phyloP scores from a whole-genome alignment of 441 rosid genomes.

The Manihot esculenta region DNA sequence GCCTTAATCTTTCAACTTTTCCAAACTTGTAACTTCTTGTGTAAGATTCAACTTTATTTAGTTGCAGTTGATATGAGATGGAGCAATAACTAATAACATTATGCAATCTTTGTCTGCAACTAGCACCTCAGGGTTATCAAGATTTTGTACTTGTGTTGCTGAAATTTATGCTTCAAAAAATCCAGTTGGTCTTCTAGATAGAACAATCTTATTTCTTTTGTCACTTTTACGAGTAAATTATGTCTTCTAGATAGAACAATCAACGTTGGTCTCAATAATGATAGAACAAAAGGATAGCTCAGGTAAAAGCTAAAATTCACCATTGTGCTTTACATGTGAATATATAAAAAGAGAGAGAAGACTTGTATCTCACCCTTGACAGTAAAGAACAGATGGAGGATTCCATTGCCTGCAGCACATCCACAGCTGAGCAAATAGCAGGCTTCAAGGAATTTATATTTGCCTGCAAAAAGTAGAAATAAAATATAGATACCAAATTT shows the following conservation, averaged over 20 bases:
- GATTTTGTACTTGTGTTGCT: not conserved
- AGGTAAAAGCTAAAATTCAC: too few species aligned
- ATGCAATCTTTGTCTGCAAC: not conserved
- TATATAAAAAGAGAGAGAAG: conserved; percentile 7
- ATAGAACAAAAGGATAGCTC: too few species aligned
- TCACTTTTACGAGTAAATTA: too few species aligned
- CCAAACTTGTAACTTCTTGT: not conserved
- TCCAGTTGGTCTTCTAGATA: not conserved
- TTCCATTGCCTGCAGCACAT: conserved; percentile 89
- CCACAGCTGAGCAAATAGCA: conserved; percentile 86
- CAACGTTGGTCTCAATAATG: too few species aligned
- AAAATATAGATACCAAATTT: conserved; percentile 24
- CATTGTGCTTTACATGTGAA: too few species aligned
- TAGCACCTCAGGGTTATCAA: not conserved
- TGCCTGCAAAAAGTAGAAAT: conserved; percentile 47
- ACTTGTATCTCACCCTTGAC: conserved; percentile 57
- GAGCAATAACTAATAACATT: too few species aligned
- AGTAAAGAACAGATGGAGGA: conserved; percentile 64
- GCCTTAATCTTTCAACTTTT: not conserved
- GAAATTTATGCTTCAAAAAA: conserved; percentile 1
- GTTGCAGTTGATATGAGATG: not conserved
- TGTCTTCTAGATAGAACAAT: too few species aligned
- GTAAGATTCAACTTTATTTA: not conserved
- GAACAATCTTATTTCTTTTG: too few species aligned
- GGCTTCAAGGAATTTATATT: conserved; percentile 67